Conservation (phyloP, 2,329 filamentous ascomycete species). For the Blastomyces gilchristii region DNA sequence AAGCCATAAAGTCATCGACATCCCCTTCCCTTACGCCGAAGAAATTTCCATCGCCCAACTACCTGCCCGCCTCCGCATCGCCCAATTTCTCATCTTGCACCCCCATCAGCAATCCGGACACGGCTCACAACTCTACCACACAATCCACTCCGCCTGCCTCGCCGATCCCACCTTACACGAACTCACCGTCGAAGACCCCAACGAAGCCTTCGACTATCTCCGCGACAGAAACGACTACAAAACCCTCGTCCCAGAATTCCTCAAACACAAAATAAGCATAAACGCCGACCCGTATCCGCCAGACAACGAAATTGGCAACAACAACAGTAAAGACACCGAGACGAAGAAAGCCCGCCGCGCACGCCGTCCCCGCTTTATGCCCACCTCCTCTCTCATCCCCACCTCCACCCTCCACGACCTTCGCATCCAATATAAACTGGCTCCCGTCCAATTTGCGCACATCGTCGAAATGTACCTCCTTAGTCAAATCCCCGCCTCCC, state of each 20-base stretch:
- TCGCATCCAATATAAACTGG: constrained; percentile 47
- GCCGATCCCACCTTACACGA: constrained; percentile 61
- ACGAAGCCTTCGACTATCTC: constrained; percentile 55
- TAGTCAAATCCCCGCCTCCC: constrained; percentile 41
- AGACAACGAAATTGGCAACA: constrained; percentile 16
- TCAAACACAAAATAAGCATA: constrained; percentile 40
- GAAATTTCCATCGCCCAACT: constrained; percentile 47
- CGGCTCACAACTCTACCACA: constrained; percentile 68
- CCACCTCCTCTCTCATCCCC: constrained; percentile 47
- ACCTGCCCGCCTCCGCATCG: constrained; percentile 72
- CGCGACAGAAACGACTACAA: constrained; percentile 53
- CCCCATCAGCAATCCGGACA: constrained; percentile 74
- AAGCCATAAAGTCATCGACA: constrained; percentile 33
- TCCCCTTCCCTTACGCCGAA: constrained; percentile 32
- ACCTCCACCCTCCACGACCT: constrained; percentile 41
- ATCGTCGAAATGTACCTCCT: constrained; percentile 54
- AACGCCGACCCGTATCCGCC: constrained; percentile 34
- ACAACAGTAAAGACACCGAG: not conserved
- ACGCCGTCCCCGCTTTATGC: constrained; percentile 32
- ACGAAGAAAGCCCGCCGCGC: constrained; percentile 17
- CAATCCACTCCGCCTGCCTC: constrained; percentile 62
- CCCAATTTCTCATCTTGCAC: constrained; percentile 85
- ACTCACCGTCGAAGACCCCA: constrained; percentile 89
- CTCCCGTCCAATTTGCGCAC: constrained; percentile 51
- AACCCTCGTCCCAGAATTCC: constrained; percentile 43